A percentile compares a stretch with the other conserved stretches of the same genome.
Conservation (phyloP, 2,329 filamentous ascomycete species). For the Chalaropsis thielavioides region DNA sequence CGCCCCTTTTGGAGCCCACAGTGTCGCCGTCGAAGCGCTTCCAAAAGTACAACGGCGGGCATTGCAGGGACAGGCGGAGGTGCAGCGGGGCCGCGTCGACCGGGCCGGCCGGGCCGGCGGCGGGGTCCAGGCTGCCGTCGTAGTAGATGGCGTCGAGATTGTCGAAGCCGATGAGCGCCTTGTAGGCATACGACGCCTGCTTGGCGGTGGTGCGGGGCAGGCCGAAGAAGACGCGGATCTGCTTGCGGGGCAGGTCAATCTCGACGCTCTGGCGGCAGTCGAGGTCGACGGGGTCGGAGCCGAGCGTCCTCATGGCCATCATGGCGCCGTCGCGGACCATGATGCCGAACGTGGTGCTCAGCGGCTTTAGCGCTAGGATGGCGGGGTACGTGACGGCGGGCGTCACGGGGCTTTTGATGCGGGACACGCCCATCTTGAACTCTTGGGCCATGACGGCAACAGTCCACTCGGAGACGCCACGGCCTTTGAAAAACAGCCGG, state of each 20-base stretch:
- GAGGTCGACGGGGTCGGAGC: constrained; percentile 6
- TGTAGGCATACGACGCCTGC: constrained; percentile 23
- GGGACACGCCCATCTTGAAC: constrained; percentile 4
- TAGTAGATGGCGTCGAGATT: constrained; percentile 33
- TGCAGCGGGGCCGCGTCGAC: constrained; percentile 20
- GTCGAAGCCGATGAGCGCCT: constrained; percentile 31
- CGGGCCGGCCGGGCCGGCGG: background rate
- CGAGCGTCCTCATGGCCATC: constrained; percentile 12
- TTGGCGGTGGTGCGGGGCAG: background rate
- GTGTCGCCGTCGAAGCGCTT: constrained; percentile 22
- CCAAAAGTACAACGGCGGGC: constrained; percentile 36
- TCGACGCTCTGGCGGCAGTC: constrained; percentile 8
- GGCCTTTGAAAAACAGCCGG: background rate
- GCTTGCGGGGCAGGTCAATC: constrained; percentile 11
- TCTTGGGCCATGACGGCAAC: background rate
- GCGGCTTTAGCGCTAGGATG: background rate
- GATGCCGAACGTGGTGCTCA: constrained; percentile 4
- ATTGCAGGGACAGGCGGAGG: constrained; percentile 30
- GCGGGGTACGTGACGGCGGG: constrained; percentile 9
- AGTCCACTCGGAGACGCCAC: background rate
- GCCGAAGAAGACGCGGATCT: constrained; percentile 12
- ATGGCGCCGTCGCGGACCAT: constrained; percentile 2
- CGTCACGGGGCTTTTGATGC: constrained; percentile 5
- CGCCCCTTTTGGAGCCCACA: background rate
- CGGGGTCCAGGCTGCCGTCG: background rate